These are phyloP conservation scores for Heliamphora pulchella DNA, from an alignment of 179 eudicot genomes.

Conservation along the genomic window DNA sequence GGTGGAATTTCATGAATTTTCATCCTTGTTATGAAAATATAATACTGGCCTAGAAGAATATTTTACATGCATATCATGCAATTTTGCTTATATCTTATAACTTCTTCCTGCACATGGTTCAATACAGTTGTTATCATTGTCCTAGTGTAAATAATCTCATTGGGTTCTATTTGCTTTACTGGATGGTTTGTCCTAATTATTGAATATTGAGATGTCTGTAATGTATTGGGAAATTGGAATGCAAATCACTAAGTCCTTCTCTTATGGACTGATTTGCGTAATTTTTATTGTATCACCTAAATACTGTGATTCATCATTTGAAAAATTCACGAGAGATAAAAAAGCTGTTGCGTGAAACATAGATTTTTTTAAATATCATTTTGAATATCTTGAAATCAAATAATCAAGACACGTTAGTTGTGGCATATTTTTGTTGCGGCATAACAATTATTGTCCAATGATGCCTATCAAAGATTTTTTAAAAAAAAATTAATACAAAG, in stretches of 20 bases:
- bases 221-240: not conserved
- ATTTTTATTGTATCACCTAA: not conserved
- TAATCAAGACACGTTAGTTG: not conserved
- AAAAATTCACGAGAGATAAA: not conserved
- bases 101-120: not conserved
- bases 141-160: not conserved
- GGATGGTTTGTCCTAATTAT: not conserved
- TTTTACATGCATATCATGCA: not conserved
- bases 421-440: not conserved
- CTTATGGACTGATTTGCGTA: not conserved
- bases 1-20: not conserved
- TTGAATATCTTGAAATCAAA: not conserved
- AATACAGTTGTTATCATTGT: slow-evolving; percentile 1
- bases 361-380: not conserved
- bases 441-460: not conserved
- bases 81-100: not conserved
- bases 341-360: not conserved
- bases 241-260: not conserved
- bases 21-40: not conserved
- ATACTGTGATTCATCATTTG: not conserved
- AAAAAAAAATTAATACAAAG: not conserved
- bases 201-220: not conserved
- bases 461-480: not conserved
- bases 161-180: not conserved
- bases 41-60: not conserved